Percentiles rank a stretch among this genome's conserved stretches.
These are phyloP conservation scores for Magnaporthales sp. DNA, from an alignment of 2,329 filamentous ascomycete species.

Conservation along the genomic window DNA sequence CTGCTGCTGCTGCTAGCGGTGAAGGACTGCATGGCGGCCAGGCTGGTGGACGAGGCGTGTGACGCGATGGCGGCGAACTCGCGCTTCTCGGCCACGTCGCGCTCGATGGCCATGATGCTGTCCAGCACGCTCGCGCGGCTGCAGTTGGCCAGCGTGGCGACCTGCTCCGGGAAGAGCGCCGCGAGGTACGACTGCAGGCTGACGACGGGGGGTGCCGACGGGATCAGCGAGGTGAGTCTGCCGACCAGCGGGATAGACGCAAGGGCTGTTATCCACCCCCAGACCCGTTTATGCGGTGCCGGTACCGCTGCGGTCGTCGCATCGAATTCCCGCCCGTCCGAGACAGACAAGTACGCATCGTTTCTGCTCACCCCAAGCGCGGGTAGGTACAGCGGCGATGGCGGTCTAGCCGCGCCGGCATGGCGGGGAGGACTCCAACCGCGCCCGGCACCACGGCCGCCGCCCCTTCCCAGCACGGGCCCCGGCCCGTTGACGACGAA, in stretches of 20 bases:
- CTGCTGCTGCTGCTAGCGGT: not conserved
- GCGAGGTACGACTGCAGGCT: slow-evolving; percentile 26
- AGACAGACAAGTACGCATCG: no score
- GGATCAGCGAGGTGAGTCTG: slow-evolving; percentile 5
- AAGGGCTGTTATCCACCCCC: not conserved
- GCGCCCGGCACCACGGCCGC: not conserved
- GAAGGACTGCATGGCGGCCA: not conserved
- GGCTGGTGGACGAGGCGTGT: slow-evolving; percentile 14
- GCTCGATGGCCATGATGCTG: slow-evolving; percentile 25
- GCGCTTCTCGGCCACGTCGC: slow-evolving; percentile 30
- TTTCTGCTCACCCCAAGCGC: not conserved
- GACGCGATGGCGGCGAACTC: slow-evolving; percentile 29
- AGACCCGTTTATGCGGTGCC: not conserved
- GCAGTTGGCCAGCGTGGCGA: slow-evolving; percentile 12
- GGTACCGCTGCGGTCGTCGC: not conserved
- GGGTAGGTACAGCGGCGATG: not conserved
- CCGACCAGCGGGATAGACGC: slow-evolving; percentile 5
- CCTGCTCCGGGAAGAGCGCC: slow-evolving; percentile 24
- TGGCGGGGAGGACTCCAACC: slow-evolving; percentile 2
- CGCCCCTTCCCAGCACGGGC: not conserved
- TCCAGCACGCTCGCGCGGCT: slow-evolving; percentile 21
- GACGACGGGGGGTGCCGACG: slow-evolving; percentile 9
- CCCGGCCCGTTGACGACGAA: slow-evolving; percentile 22
- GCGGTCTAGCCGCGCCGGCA: not conserved
- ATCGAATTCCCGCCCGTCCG: not conserved